Conservation (phyloP, 192 early-diverging fungal genomes). For the Gamsiella multidivaricata region DNA sequence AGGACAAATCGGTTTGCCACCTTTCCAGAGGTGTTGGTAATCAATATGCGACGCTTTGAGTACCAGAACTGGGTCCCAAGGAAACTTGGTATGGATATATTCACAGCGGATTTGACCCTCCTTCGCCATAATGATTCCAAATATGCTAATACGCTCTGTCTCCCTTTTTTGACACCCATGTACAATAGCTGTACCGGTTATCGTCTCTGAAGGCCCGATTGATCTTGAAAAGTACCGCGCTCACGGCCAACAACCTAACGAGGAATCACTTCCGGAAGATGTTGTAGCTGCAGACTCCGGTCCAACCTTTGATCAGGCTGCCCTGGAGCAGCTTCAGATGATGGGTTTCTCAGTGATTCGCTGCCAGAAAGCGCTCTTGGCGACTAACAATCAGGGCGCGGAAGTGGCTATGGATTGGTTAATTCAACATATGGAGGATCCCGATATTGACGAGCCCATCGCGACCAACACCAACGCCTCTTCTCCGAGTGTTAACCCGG, state of each 20-base stretch:
- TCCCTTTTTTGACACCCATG: background rate
- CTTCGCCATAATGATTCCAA: background rate
- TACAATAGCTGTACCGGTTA: slow-evolving; percentile 64
- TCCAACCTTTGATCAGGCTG: slow-evolving; percentile 71
- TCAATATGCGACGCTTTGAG: slow-evolving; percentile 79
- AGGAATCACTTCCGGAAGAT: slow-evolving; percentile 84
- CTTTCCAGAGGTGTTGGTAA: slow-evolving; percentile 79
- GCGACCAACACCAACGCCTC: slow-evolving; percentile 7
- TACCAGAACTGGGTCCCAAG: slow-evolving; percentile 86
- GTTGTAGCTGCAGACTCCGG: slow-evolving; percentile 24
- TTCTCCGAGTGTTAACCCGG: slow-evolving; percentile 31
- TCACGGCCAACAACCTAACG: slow-evolving; percentile 71
- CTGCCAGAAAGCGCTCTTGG: slow-evolving; percentile 83
- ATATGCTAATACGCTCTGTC: background rate
- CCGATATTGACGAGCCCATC: slow-evolving; percentile 86
- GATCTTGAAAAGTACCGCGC: slow-evolving; percentile 79
- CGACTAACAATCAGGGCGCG: slow-evolving; percentile 82
- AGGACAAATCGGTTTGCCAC: slow-evolving; percentile 73
- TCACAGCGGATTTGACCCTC: background rate
- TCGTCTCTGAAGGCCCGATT: slow-evolving; percentile 61
- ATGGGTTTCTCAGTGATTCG: slow-evolving; percentile 95
- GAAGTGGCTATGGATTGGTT: slow-evolving; percentile 95
- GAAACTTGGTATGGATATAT: slow-evolving; percentile 61
- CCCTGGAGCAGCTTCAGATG: slow-evolving; percentile 80
- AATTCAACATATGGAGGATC: slow-evolving; percentile 97